Conservation (phyloP, 2,329 filamentous ascomycete species). For the Scytalidium lignicola region DNA sequence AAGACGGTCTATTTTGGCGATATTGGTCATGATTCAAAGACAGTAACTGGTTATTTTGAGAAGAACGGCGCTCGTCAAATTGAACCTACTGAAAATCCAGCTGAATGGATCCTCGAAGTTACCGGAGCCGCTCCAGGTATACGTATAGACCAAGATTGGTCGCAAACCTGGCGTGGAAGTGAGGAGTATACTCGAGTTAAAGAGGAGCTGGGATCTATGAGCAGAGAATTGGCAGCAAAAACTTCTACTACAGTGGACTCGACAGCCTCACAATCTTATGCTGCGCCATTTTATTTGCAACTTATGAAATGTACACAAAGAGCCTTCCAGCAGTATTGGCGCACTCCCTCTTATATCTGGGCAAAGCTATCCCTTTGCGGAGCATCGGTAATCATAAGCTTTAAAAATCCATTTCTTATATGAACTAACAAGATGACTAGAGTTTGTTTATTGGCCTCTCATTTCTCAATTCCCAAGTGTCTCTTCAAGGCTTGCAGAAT, state of each 20-base stretch:
- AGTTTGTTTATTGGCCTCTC: slow-evolving; percentile 62
- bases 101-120: slow-evolving; percentile 67
- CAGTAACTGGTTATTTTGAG: slow-evolving; percentile 68
- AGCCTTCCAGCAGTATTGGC: slow-evolving; percentile 57
- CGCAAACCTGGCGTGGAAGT: slow-evolving; percentile 51
- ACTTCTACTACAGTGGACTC: slow-evolving; percentile 24
- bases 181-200: slow-evolving; percentile 31
- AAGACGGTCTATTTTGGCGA: slow-evolving; percentile 75
- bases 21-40: slow-evolving; percentile 64
- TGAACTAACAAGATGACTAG: not conserved
- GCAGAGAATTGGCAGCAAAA: slow-evolving; percentile 35
- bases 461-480: slow-evolving; percentile 55
- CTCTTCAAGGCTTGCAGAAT: slow-evolving; percentile 58
- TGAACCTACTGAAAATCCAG: slow-evolving; percentile 65
- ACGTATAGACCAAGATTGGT: slow-evolving; percentile 56
- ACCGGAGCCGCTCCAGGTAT: slow-evolving; percentile 53
- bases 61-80: slow-evolving; percentile 60
- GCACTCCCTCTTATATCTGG: slow-evolving; percentile 50
- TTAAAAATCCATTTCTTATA: not conserved
- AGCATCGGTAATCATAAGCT: slow-evolving; percentile 32
- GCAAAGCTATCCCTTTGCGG: slow-evolving; percentile 6
- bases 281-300: slow-evolving; percentile 53
- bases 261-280: slow-evolving; percentile 54
- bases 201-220: slow-evolving; percentile 47
- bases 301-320: slow-evolving; percentile 48